A percentile compares a stretch with the other conserved stretches of the same genome.
phyloP scores from a whole-genome alignment of 306 rosid genomes.

The apple (Malus domestica) region ASM211411v1 NC_041804.1:17650501-17651000 shows the following conservation, averaged over 20 bases:
- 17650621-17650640: slow-evolving; percentile 11
- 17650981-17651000: slow-evolving; percentile 89
- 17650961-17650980: slow-evolving; percentile 79
- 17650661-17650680: slow-evolving; percentile 6
- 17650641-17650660: slow-evolving; percentile 10
- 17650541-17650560: slow-evolving; percentile 89
- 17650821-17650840: not conserved
- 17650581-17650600: slow-evolving; percentile 76
- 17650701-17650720: not conserved
- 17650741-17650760: not conserved
- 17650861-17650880: not conserved
- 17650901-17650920: slow-evolving; percentile 12
- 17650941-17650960: slow-evolving; percentile 76
- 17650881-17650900: not conserved
- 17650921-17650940: slow-evolving; percentile 84
- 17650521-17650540: slow-evolving; percentile 77
- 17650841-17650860: not conserved
- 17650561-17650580: slow-evolving; percentile 80
- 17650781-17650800: not conserved
- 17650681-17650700: not conserved
- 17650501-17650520: slow-evolving; percentile 91
- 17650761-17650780: not conserved
- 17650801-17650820: not conserved
- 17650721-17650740: not conserved
- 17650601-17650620: slow-evolving; percentile 86